A percentile compares a stretch with the other conserved stretches of the same genome.
phyloP scores from a whole-genome alignment of 2,329 filamentous ascomycete genomes.

The Paraphaeosphaeria sporulosa region DNA sequence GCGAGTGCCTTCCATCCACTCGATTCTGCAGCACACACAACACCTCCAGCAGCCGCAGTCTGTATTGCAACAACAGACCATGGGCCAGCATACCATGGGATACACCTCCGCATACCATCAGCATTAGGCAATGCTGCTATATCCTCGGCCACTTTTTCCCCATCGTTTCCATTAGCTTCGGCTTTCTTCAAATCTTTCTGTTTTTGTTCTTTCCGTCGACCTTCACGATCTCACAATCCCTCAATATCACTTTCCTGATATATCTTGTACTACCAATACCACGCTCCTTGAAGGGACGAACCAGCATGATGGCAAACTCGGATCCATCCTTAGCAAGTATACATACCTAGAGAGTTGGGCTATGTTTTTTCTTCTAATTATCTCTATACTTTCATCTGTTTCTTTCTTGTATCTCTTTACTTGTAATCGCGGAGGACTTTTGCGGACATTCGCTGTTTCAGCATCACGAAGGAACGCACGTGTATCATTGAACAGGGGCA shows the following conservation, averaged over 20 bases:
- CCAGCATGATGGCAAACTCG: slow-evolving; percentile 10
- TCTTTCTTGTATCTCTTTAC: neutral
- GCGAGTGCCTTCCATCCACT: slow-evolving; percentile 51
- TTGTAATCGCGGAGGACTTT: slow-evolving; percentile 2
- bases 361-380: slow-evolving; percentile 12
- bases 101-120: slow-evolving; percentile 29
- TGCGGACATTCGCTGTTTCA: slow-evolving; percentile 8
- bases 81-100: slow-evolving; percentile 20
- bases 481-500: slow-evolving; percentile 9
- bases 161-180: slow-evolving; percentile 20
- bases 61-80: slow-evolving; percentile 15
- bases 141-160: slow-evolving; percentile 6
- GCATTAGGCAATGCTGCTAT: slow-evolving; percentile 11
- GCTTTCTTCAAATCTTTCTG: slow-evolving; percentile 23
- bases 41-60: slow-evolving; percentile 17
- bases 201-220: slow-evolving; percentile 6
- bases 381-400: neutral
- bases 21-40: slow-evolving; percentile 41
- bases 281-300: slow-evolving; percentile 8
- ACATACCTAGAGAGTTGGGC: slow-evolving; percentile 25
- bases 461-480: slow-evolving; percentile 6
- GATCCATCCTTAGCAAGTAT: slow-evolving; percentile 4
- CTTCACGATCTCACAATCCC: slow-evolving; percentile 26
- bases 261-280: slow-evolving; percentile 15
- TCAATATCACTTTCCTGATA: slow-evolving; percentile 6